Evolutionary conservation across 2,329 filamentous ascomycete genomes (phyloP), one percentile per base, ranked within the genome.

Genomic region (Chaetomiaceae sp.): DNA sequence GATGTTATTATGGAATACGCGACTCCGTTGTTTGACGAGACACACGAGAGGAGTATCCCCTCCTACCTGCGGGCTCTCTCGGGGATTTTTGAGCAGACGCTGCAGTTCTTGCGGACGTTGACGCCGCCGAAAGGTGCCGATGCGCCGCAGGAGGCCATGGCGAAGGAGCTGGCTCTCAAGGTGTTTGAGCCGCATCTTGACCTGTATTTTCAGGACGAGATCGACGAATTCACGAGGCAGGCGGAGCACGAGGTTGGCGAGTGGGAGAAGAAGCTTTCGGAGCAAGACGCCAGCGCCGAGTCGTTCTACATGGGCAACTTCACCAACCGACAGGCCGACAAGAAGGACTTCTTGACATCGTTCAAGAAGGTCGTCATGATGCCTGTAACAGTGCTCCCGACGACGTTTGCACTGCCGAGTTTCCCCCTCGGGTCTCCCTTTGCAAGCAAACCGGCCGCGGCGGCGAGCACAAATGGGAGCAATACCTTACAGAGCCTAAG

Each of bases 361-460:
- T 99, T 99, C 75, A 96, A 90, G 65, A 97, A 97, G 68, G 93
- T 99, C 8, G 88, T 99, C 58, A 96, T 99, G 91, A 95, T 96
- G 84, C 93, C 93, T 2, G 92, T 99, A 43, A 95, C 89, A 46
- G 92, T 90, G 8, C 74, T 97, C 4, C 88, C 89, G 1, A 84
- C 60, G n/a, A 61, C 53, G 16, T 52, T 62, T 14, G 48, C 79
- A 41, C 80, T 86, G 56, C 68, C 85, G 3, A 78, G 78, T 27
- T 77, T 89, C 54, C 69, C 79, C 5, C 71, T 81, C 44, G 73
- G 74, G 8, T 81, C 73, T n/a, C 77, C 77, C 48, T 88, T 82
- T 63, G 76, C 68, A 3, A 63, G 66, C 42, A 76, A 72, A 48
- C 64, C 72, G 48, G 44, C 57, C 5, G 64, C 56, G 38, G 43